Base-by-base conservation (phyloP, 345 rosid species). In the Bruguiera sexangula region DNA sequence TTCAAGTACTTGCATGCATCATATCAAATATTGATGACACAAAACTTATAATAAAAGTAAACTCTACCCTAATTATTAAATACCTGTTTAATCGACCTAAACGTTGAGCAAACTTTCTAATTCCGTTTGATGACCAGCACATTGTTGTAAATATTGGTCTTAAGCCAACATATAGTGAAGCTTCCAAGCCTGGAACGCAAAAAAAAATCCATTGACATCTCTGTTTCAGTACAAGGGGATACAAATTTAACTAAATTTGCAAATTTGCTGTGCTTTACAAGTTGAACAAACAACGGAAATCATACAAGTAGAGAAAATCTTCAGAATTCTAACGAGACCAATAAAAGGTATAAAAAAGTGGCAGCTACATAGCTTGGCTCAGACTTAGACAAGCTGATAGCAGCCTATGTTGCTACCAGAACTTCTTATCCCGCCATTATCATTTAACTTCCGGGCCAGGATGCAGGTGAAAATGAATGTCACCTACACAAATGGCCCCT, bases 351-450 rank as follows among this genome's bases (percentile, higher is more conserved):
- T 1, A 29, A 60, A 62, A 36, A 63, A 54, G 1, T 20, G 58
- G 63, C 46, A 56, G 39, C 51, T 18, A 26, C 20, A 37, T 69
- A 56, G 43, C 26, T 54, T 69, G 66, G 70, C 30, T 60, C 67
- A 52, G 67, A 71, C 65, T 65, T 71, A 65, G 29, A 67, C 75
- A 70, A 70, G 72, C 74, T 59, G 63, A 64, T 39, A 73, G 55
- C 71, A 54, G 54, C 50, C 57, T 31, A 21, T 43, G 70, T 24
- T 27, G 5, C 26, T 67, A 62, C 51, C 70, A 32, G 58, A 55
- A 60, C 39, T 65, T 52, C 57, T 22, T 50, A 21, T 53, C 61
- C 65, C 63, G 43, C 61, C 71, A 62, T 59, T 55, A 31, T 60
- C 54, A 24, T 67, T 27, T 27, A 26, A 69, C 59, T 60, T 51